Evolutionary conservation across 2,329 filamentous ascomycete genomes (phyloP).

Genomic region (Fulvia fulva): DNA sequence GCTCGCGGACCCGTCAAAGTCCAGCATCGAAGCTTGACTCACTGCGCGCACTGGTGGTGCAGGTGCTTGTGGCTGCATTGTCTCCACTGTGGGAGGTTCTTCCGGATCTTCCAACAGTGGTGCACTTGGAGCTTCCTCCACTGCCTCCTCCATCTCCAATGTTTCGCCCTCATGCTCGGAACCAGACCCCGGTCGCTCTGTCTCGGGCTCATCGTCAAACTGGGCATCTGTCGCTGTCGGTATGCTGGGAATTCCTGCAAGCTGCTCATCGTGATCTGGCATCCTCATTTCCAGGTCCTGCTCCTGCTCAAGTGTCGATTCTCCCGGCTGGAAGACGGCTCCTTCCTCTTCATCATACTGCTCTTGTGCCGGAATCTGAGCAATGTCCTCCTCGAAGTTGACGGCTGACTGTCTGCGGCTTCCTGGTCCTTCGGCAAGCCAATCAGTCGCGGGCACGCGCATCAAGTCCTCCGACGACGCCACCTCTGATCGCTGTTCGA

Average conservation of each 20-base stretch:
- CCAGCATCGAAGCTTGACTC: slow-evolving; percentile 12
- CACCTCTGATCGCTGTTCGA: slow-evolving; percentile 4
- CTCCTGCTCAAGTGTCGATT: slow-evolving; percentile 23
- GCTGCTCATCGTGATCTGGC: slow-evolving; percentile 11
- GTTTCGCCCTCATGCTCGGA: slow-evolving; percentile 48
- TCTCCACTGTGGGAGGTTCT: slow-evolving; percentile 26
- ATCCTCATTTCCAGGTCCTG: slow-evolving; percentile 20
- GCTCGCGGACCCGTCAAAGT: slow-evolving; percentile 16
- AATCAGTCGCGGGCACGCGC: slow-evolving; percentile 9
- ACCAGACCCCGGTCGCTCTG: slow-evolving; percentile 15
- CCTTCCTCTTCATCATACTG: slow-evolving; percentile 21
- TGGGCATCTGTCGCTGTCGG: slow-evolving; percentile 4
- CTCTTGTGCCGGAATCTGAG: background rate
- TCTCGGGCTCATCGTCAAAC: slow-evolving; percentile 13
- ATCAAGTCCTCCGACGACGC: slow-evolving; percentile 10
- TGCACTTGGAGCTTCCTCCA: slow-evolving; percentile 40
- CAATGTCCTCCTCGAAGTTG: slow-evolving; percentile 18
- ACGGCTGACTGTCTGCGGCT: slow-evolving; percentile 7
- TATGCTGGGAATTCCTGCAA: background rate
- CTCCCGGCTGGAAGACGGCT: slow-evolving; percentile 21
- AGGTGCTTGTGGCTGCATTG: slow-evolving; percentile 5
- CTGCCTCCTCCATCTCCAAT: slow-evolving; percentile 44
- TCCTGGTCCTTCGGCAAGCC: slow-evolving; percentile 13
- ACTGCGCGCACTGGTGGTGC: slow-evolving; percentile 8
- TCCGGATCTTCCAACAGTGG: slow-evolving; percentile 42